Percentiles rank a stretch among this genome's conserved stretches.
Evolutionary conservation across 2,329 filamentous ascomycete genomes (phyloP).

Genomic region (Colletotrichum gigasporum): DNA sequence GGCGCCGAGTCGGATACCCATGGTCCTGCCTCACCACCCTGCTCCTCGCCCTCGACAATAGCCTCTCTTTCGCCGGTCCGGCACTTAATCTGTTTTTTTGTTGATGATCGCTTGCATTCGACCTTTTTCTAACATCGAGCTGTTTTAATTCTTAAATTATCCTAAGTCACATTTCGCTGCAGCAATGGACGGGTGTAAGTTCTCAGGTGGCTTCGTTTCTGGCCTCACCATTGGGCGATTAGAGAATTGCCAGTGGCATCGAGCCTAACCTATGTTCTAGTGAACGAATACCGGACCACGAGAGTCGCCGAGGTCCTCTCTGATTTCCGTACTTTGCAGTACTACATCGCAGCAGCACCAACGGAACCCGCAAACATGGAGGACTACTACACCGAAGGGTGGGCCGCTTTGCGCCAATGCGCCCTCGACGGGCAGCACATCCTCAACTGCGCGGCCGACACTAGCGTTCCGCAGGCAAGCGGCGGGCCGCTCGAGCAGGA

Average conservation of each 20-base stretch:
- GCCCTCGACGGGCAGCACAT: slow-evolving; percentile 71
- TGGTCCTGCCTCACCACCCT: not conserved
- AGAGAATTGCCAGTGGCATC: not conserved
- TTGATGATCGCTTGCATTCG: not conserved
- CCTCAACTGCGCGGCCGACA: slow-evolving; percentile 71
- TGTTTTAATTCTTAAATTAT: not conserved
- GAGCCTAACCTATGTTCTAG: slow-evolving; percentile 45
- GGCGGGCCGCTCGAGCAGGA: slow-evolving; percentile 67
- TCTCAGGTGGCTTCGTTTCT: not conserved
- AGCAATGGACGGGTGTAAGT: slow-evolving; percentile 33
- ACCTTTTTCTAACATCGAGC: not conserved
- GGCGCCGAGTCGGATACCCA: slow-evolving; percentile 1
- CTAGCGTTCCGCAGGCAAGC: slow-evolving; percentile 60
- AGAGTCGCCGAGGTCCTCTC: slow-evolving; percentile 70
- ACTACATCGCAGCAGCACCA: slow-evolving; percentile 67
- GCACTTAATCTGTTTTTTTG: not conserved
- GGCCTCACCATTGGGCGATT: not conserved
- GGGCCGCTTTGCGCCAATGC: slow-evolving; percentile 70
- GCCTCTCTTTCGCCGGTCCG: not conserved
- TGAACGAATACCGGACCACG: slow-evolving; percentile 67
- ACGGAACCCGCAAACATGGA: slow-evolving; percentile 62
- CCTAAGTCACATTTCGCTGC: not conserved
- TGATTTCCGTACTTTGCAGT: slow-evolving; percentile 70
- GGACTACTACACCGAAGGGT: slow-evolving; percentile 72
- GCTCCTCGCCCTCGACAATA: not conserved